Evolutionary conservation across 371 early-diverging fungal genomes (phyloP).

Genomic region (Syncephalis fuscata): DNA sequence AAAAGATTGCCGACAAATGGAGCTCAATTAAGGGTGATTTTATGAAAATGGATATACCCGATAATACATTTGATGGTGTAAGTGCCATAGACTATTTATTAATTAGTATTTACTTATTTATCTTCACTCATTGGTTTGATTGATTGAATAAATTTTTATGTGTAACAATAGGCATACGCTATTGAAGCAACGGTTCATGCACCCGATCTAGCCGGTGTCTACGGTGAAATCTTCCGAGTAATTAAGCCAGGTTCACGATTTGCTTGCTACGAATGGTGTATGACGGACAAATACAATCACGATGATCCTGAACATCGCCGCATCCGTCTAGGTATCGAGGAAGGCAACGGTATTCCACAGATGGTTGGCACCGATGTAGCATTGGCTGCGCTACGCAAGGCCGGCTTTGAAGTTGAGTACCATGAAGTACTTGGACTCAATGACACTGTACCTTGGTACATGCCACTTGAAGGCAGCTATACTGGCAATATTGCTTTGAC

Average conservation of each 20-base stretch:
- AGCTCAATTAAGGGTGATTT: slow-evolving; percentile 75
- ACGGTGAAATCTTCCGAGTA: slow-evolving; percentile 74
- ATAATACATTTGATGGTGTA: slow-evolving; percentile 60
- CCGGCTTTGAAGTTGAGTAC: slow-evolving; percentile 68
- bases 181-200: slow-evolving; percentile 90
- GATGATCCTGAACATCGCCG: slow-evolving; percentile 48
- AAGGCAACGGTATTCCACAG: slow-evolving; percentile 76
- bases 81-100: too few relatives aligned
- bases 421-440: slow-evolving; percentile 46
- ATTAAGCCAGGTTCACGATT: slow-evolving; percentile 81
- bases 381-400: slow-evolving; percentile 54
- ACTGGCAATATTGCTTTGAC: slow-evolving; percentile 44
- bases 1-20: slow-evolving; percentile 35
- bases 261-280: slow-evolving; percentile 87
- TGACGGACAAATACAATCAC: slow-evolving; percentile 68
- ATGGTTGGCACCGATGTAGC: slow-evolving; percentile 52
- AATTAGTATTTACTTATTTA: too few relatives aligned
- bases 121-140: too few relatives aligned
- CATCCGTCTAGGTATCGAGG: slow-evolving; percentile 68
- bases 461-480: slow-evolving; percentile 51
- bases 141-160: too few relatives aligned
- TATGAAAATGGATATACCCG: slow-evolving; percentile 79
- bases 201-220: slow-evolving; percentile 64
- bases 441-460: slow-evolving; percentile 60
- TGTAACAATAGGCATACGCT: slow-evolving; percentile 36